A percentile compares a stretch with the other conserved stretches of the same genome.
These are phyloP conservation scores for Arthrobotrys iridis DNA, from an alignment of 2,329 filamentous ascomycete species.

Conservation along the genomic window DNA sequence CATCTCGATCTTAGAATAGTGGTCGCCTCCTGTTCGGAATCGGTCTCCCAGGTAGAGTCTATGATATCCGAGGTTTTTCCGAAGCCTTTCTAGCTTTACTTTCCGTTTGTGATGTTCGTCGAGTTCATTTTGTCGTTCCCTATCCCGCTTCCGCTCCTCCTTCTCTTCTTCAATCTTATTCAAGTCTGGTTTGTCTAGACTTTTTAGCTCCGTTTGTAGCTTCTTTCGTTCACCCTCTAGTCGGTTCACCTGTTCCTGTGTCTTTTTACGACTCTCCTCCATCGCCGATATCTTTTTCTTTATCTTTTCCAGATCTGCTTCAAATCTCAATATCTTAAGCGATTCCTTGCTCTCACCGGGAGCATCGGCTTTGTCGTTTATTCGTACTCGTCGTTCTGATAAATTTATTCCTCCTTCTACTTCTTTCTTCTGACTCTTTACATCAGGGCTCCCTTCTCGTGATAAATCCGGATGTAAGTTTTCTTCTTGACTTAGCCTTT, in stretches of 20 bases:
- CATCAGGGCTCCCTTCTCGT: too few relatives aligned
- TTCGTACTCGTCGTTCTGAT: too few relatives aligned
- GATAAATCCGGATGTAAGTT: too few relatives aligned
- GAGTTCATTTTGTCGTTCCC: not conserved
- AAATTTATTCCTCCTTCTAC: not conserved
- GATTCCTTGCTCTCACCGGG: too few relatives aligned
- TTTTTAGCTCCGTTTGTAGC: not conserved
- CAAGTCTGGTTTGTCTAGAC: not conserved
- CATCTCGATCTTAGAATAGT: not conserved
- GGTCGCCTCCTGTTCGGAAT: not conserved
- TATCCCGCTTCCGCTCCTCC: not conserved
- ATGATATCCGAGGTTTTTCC: not conserved
- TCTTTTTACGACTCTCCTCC: not conserved
- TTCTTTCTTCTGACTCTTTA: too few relatives aligned
- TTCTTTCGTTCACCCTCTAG: not conserved
- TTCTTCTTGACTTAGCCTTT: not conserved
- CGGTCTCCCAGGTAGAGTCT: not conserved
- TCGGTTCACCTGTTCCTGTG: not conserved
- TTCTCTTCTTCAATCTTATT: not conserved
- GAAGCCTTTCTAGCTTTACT: not conserved
- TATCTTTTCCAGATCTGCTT: not conserved
- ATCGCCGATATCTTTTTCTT: not conserved
- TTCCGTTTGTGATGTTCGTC: not conserved
- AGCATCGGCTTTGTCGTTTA: too few relatives aligned
- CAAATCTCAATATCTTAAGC: not conserved